Evolutionary conservation across 2,329 filamentous ascomycete genomes (phyloP).

Genomic region (Gnomoniopsis sp.): DNA sequence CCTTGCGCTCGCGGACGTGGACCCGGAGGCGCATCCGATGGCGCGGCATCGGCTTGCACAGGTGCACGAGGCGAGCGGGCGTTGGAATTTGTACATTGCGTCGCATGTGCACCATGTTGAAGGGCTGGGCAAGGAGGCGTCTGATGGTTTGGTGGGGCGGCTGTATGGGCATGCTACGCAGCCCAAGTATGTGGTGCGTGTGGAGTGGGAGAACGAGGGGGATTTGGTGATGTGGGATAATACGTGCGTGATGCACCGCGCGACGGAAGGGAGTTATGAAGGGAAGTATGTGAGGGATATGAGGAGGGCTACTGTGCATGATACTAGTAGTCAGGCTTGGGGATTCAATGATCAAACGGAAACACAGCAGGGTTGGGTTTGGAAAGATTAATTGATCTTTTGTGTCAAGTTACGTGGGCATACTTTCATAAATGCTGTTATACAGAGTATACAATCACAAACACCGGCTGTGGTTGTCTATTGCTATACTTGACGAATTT

Average conservation of each 20-base stretch:
- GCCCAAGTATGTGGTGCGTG: slow-evolving; percentile 9
- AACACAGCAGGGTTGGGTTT: background rate
- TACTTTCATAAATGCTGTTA: too few species aligned
- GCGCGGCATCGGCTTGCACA: slow-evolving; percentile 39
- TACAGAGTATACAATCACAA: too few species aligned
- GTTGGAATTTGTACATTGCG: slow-evolving; percentile 44
- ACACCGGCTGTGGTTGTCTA: too few species aligned
- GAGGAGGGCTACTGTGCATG: background rate
- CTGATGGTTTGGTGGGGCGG: slow-evolving; percentile 26
- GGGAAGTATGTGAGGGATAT: background rate
- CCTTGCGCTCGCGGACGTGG: slow-evolving; percentile 30
- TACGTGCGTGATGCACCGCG: slow-evolving; percentile 17
- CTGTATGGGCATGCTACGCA: slow-evolving; percentile 15
- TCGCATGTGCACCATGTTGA: slow-evolving; percentile 42
- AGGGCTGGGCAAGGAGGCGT: slow-evolving; percentile 27
- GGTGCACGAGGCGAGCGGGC: slow-evolving; percentile 34
- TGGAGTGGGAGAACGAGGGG: slow-evolving; percentile 18
- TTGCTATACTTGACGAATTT: too few species aligned
- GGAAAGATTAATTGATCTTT: too few species aligned
- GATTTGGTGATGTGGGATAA: slow-evolving; percentile 23
- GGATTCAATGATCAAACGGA: background rate
- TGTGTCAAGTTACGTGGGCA: too few species aligned
- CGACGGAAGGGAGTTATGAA: background rate
- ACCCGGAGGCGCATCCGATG: slow-evolving; percentile 26
- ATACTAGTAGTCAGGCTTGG: background rate